Evolutionary conservation across 805 yeast genomes (phyloP), one percentile per base, ranked within the genome.

Genomic region (Wickerhamiella australiensis): DNA sequence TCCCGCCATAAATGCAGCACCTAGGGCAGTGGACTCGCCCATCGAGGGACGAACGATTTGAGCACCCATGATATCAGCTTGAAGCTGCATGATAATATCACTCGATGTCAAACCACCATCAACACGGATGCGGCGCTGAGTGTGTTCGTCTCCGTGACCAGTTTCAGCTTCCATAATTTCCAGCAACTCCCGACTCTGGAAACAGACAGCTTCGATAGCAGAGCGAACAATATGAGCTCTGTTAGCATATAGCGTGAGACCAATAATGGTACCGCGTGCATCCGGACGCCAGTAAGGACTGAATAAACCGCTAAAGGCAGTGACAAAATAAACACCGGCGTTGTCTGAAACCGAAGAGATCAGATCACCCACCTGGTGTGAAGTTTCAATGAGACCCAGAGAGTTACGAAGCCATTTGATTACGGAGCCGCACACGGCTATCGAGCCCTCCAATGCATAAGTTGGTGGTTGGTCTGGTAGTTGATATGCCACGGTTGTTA

Each of bases 41-140:
- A 81, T 83, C 27, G 78, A 75, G 1, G 96, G 87, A 59, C 96
- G 74, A 57, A 77, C 76, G 40, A 88, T 90, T 23, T 80, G 78
- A 1, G 92, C 90, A 2, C 96, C 96, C 57, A 86, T 72, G 54
- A 88, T 80, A 64, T 88, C 94, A 6, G 95, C 83, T 68, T 88
- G 96, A 55, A 88, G 85, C 69, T 85, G 95, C 82, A 90, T 82
- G 47, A 87, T 90, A 59, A 83, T 90, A 61, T 82, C 81, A 17
- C 95, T 85, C 58, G 83, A 78, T 20, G 95, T 82, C 92, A 88
- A 82, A 57, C 97, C 97, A 50, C 96, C 97, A 63, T 88, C 97
- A 21, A 88, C 95, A 27, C 60, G 67, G 66, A 56, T 77, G 65
- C 53, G 47, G 25, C 38, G 36, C 17, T 37, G 35, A 11, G 40